Evolutionary conservation across 495 filamentous ascomycete genomes (phyloP).

Genomic region (Bacidia gigantensis): DNA sequence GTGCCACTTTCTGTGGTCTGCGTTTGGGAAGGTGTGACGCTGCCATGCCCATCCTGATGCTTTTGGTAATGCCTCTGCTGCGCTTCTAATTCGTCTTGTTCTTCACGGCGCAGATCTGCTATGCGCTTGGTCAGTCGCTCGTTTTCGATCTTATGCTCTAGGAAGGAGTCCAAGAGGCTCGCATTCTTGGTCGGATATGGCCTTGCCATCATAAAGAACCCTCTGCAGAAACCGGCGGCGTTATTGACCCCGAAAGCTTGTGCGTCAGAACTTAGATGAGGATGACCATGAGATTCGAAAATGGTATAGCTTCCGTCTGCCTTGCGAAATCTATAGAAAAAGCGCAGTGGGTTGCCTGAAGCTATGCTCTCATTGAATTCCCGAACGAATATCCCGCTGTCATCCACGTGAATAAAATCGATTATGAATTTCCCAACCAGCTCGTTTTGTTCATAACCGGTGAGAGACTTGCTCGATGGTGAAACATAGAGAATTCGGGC

Average conservation of each 20-base stretch:
- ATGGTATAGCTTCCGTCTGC: slow-evolving; percentile 60
- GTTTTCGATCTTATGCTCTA: slow-evolving; percentile 97
- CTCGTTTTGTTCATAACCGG: slow-evolving; percentile 57
- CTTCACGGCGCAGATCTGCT: slow-evolving; percentile 70
- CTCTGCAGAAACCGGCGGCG: slow-evolving; percentile 58
- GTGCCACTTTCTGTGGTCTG: slow-evolving; percentile 23
- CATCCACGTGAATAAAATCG: slow-evolving; percentile 79
- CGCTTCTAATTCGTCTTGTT: slow-evolving; percentile 57
- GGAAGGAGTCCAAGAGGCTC: slow-evolving; percentile 74
- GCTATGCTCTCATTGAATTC: slow-evolving; percentile 89
- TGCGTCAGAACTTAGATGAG: slow-evolving; percentile 65
- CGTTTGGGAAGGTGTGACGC: slow-evolving; percentile 39
- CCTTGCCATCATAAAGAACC: slow-evolving; percentile 86
- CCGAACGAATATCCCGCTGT: slow-evolving; percentile 67
- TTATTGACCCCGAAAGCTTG: slow-evolving; percentile 44
- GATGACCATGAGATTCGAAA: slow-evolving; percentile 83
- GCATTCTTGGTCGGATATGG: slow-evolving; percentile 85
- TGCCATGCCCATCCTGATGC: slow-evolving; percentile 39
- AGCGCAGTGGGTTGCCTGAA: slow-evolving; percentile 59
- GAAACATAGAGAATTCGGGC: slow-evolving; percentile 76
- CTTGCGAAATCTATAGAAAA: slow-evolving; percentile 82
- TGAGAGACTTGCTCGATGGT: slow-evolving; percentile 63
- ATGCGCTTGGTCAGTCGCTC: slow-evolving; percentile 75
- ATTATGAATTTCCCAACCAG: slow-evolving; percentile 60
- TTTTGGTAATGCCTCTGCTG: slow-evolving; percentile 37